A percentile compares a stretch with the other conserved stretches of the same genome.
Evolutionary conservation across 495 filamentous ascomycete genomes (phyloP).

Genomic region (Monascus purpureus): DNA sequence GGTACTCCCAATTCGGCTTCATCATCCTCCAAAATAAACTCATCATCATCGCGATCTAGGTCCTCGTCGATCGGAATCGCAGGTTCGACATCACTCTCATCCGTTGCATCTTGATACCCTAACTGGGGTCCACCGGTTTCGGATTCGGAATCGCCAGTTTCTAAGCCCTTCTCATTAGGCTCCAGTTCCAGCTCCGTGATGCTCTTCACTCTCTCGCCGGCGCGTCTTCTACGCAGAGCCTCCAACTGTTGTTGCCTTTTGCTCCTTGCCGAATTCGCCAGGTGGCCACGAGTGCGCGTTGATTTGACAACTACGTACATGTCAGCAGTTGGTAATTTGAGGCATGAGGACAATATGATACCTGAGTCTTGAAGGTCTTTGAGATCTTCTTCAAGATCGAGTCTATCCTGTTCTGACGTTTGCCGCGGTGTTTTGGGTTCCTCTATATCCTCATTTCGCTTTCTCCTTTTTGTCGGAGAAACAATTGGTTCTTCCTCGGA

Average conservation of each 20-base stretch:
- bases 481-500: conserved; percentile 16
- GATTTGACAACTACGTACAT: conserved; percentile 17
- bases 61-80: conserved; percentile 22
- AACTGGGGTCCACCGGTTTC: conserved; percentile 1
- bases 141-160: conserved; percentile 8
- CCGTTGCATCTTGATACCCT: neutral
- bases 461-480: conserved; percentile 14
- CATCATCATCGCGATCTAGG: conserved; percentile 50
- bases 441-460: conserved; percentile 4
- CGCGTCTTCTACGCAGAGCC: conserved; percentile 40
- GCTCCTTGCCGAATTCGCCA: conserved; percentile 26
- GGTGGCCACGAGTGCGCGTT: conserved; percentile 26
- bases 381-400: conserved; percentile 32
- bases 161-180: conserved; percentile 11
- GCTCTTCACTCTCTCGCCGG: conserved; percentile 37
- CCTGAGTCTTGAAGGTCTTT: conserved; percentile 16
- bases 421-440: conserved; percentile 13
- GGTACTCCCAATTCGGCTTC: conserved; percentile 50
- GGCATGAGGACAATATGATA: neutral
- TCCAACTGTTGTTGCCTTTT: conserved; percentile 35
- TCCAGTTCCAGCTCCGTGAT: conserved; percentile 17
- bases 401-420: conserved; percentile 13
- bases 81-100: conserved; percentile 23
- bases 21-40: conserved; percentile 57
- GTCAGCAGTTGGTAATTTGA: conserved; percentile 4